phyloP scores from a whole-genome alignment of 2,329 filamentous ascomycete species.

The Nemania bipapillata region DNA sequence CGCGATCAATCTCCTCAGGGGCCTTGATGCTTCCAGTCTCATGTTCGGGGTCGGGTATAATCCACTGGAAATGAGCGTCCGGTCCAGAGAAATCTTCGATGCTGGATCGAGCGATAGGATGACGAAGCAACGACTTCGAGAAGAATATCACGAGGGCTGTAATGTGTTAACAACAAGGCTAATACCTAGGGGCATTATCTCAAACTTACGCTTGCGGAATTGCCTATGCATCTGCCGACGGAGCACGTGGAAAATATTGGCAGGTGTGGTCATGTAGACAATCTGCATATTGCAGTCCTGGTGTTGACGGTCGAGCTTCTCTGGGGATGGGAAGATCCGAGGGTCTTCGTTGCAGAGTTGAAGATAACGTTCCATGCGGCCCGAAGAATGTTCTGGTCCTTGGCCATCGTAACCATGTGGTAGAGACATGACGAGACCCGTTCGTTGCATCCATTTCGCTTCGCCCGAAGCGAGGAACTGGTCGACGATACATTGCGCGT shows the following conservation, averaged over 20 bases:
- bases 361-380: slow-evolving; percentile 94
- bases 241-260: slow-evolving; percentile 96
- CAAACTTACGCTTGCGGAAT: slow-evolving; percentile 92
- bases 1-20: slow-evolving; percentile 88
- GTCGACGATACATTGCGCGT: slow-evolving; percentile 98
- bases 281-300: slow-evolving; percentile 99
- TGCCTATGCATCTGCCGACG: slow-evolving; percentile 98
- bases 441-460: slow-evolving; percentile 98
- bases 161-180: slow-evolving; percentile 42
- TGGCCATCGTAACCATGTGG: slow-evolving; percentile 98
- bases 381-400: slow-evolving; percentile 97
- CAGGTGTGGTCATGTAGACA: slow-evolving; percentile 93
- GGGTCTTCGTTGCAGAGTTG: slow-evolving; percentile 98
- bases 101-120: slow-evolving; percentile 87
- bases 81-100: slow-evolving; percentile 87
- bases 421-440: slow-evolving; percentile 93
- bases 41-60: slow-evolving; percentile 91
- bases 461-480: slow-evolving; percentile 98
- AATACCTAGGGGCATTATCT: neutral
- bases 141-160: slow-evolving; percentile 95
- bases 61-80: slow-evolving; percentile 94
- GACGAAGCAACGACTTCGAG: slow-evolving; percentile 94
- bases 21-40: slow-evolving; percentile 77
- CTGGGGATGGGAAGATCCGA: slow-evolving; percentile 84
- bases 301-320: slow-evolving; percentile 95